Base-by-base conservation (phyloP, 148 eudicot species). In the Fagopyrum tataricum region DNA sequence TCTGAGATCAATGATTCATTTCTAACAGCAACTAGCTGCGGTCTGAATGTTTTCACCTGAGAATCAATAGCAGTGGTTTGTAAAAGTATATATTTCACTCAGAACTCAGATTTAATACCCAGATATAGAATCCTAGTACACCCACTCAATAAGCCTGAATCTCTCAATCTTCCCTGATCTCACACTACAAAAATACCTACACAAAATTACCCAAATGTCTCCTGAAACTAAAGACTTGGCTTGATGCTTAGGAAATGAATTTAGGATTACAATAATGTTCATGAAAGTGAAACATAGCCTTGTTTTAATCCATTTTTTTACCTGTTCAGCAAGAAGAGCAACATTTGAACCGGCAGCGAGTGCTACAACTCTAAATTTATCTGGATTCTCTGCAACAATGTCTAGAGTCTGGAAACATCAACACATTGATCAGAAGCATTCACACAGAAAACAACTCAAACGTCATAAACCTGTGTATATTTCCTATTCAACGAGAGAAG, bases 301-400 rank as follows among this genome's bases (percentile, higher is more conserved):
- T 64, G 14, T 55, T n/a, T 6, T 37, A 46, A 76, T 46, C 17
- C 73, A 77, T 18, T 58, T 13, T n/a, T 26, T 87, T 78, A 96
- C 99, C 97, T 96, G 99, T 76, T 96, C 99, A 59, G 97, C 97
- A 48, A 96, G 99, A 86, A 96, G 99, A 75, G 99, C 90, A 73
- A 96, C 91, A 79, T 96, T 96, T 75, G 97, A 90, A 79, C 99
- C 99, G 70, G 97, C 97, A 74, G 99, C 96, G 67, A 96, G 95
- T 47, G 99, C 99, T 14, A 96, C 97, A 66, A 96, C 79, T 85
- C 87, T 85, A 81, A 96, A 96, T 76, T 92, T 96, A 67, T 90
- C 95, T 61, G 91, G 90, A 80, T 96, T 86, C 76, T 96, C 97
- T 2, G 89, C 96, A 75, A 96, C 96, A 76, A 96, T 96, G 74